Base-by-base conservation (phyloP, 345 rosid genomes). In the Raphanus raphanistrum region DNA sequence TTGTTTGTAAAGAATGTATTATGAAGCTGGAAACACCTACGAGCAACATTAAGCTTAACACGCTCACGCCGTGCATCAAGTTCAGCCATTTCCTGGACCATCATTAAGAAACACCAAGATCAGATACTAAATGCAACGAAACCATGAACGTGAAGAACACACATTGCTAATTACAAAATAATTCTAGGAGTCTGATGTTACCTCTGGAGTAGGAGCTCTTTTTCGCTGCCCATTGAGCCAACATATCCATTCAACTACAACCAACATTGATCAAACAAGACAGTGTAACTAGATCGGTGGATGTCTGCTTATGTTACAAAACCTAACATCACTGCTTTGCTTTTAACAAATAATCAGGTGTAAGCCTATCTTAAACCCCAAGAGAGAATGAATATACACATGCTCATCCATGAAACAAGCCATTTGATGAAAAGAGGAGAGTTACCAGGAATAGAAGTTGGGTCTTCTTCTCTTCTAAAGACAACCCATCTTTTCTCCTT, bases 171-270 rank as follows among this genome's bases (percentile, higher is more conserved):
- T 4, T 25, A 21, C 43, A 4, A 28, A 15, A 73, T 28, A 33
- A 28, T 28, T 54, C 10, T 48, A 75, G 5, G 25, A 41, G 7
- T 12, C 3, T 15, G 32, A 67, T 73, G 28, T 82, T 87, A 91
- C 98, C 92, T 91, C 94, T 3, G 87, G 87, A 63, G 98, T 84
- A 9, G 98, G 97, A 83, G 96, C 92, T 59, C 43, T 84, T 82
- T 89, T 95, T 3, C 97, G 88, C 86, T 95, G 99, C 62, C 98
- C 98, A 58, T 91, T 92, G 80, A 92, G 85, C 99, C 98, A 95
- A 84, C 97, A 90, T 77, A 95, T 95, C 99, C 98, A 95, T 85
- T 95, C 99, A 86, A 88, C 99, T 92, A 75, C 54, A 87, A 88
- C n/a, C 67, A 12, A 45, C 9, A 77, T 54, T 70, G 45, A 32